Percentiles rank a stretch among this genome's conserved stretches.
phyloP scores from a whole-genome alignment of 371 early-diverging fungal species.

The Actinomortierella wolfii region DNA sequence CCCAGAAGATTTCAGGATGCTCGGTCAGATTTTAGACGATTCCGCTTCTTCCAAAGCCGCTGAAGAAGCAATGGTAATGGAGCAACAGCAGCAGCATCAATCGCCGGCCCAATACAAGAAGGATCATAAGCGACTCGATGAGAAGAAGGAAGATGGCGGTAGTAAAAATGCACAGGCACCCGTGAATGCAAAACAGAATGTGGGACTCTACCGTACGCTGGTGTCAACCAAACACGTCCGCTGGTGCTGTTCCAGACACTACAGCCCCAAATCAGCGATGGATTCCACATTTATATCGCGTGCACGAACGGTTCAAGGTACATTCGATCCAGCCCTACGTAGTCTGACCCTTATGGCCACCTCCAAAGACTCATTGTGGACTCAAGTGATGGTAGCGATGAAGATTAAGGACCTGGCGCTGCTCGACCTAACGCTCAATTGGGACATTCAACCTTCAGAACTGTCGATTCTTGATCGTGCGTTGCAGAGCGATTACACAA shows the following conservation, averaged over 20 bases:
- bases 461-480: conserved; percentile 7
- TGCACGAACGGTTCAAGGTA: conserved; percentile 9
- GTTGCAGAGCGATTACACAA: conserved; percentile 7
- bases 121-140: too few relatives aligned
- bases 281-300: conserved; percentile 22
- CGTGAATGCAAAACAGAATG: too few relatives aligned
- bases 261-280: conserved; percentile 4
- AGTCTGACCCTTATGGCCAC: conserved; percentile 1
- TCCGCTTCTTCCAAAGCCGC: too few relatives aligned
- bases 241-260: conserved; percentile 26
- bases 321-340: conserved; percentile 15
- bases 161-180: too few relatives aligned
- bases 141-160: too few relatives aligned
- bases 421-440: conserved; percentile 28
- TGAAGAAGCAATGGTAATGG: too few relatives aligned
- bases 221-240: conserved; percentile 7
- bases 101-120: too few relatives aligned
- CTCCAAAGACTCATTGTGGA: conserved; percentile 12
- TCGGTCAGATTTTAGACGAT: conserved; percentile 18
- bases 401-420: conserved; percentile 19
- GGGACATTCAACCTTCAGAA: conserved; percentile 10
- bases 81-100: too few relatives aligned
- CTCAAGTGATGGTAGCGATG: conserved; percentile 11
- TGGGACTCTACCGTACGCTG: conserved; percentile 15
- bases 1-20: conserved; percentile 27